phyloP scores from a whole-genome alignment of 352 stramenopile species.

The Phytophthora citricola region DNA sequence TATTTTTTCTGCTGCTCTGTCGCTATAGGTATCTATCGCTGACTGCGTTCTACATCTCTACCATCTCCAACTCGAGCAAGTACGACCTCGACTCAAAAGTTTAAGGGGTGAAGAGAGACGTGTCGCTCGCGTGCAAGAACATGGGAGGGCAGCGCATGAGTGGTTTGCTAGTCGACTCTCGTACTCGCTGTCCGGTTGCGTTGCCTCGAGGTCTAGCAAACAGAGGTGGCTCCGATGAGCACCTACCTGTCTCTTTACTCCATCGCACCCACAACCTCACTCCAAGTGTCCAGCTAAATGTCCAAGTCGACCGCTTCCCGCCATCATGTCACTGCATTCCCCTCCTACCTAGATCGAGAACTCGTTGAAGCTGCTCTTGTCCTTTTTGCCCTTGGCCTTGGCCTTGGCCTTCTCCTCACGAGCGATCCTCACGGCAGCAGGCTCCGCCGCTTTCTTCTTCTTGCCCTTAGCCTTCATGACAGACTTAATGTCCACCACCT shows the following conservation, averaged over 20 bases:
- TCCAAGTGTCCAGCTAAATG: neutral
- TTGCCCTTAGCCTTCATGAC: conserved; percentile 79
- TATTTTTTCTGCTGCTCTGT: conserved; percentile 30
- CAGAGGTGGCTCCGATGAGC: conserved; percentile 31
- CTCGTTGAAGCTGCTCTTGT: conserved; percentile 85
- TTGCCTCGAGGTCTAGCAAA: conserved; percentile 18
- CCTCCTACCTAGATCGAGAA: conserved; percentile 67
- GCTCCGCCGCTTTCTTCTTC: conserved; percentile 75
- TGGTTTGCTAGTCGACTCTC: conserved; percentile 7
- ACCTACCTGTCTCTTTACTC: conserved; percentile 16
- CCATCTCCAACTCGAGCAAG: conserved; percentile 3
- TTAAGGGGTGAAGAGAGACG: conserved; percentile 8
- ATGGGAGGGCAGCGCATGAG: conserved; percentile 18
- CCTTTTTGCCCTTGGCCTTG: conserved; percentile 81
- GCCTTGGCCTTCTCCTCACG: conserved; percentile 72
- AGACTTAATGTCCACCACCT: conserved; percentile 77
- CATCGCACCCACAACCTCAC: conserved; percentile 6
- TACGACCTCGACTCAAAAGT: neutral
- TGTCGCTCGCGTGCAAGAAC: conserved; percentile 29
- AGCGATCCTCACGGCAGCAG: conserved; percentile 66
- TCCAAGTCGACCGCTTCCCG: neutral
- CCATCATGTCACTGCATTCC: conserved; percentile 8
- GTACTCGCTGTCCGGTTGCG: neutral
- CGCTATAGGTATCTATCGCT: conserved; percentile 28
- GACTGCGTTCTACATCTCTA: conserved; percentile 23